Conservation (phyloP, 805 yeast genomes). For the Kodamaea sagamina region DNA sequence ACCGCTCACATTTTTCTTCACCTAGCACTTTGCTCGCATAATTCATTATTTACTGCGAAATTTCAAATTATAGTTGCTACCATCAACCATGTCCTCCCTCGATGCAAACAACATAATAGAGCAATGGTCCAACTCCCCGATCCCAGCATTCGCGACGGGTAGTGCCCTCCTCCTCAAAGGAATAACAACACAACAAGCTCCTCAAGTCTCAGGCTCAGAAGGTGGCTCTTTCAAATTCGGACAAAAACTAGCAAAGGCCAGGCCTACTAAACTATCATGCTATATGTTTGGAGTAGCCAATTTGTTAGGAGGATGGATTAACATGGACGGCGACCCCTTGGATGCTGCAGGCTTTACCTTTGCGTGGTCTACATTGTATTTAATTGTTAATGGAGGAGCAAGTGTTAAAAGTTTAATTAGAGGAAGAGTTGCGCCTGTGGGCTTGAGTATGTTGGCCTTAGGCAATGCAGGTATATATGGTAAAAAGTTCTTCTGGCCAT, state of each 20-base stretch:
- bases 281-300: slow-evolving; percentile 61
- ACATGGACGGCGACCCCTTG: slow-evolving; percentile 70
- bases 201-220: slow-evolving; percentile 14
- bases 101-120: neutral
- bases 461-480: slow-evolving; percentile 71
- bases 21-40: too few species aligned
- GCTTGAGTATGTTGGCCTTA: slow-evolving; percentile 57
- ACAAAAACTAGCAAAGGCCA: slow-evolving; percentile 19
- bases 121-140: slow-evolving; percentile 14
- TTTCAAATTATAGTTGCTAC: slow-evolving; percentile 3
- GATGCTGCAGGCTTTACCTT: slow-evolving; percentile 79
- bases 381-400: slow-evolving; percentile 67
- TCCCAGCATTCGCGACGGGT: slow-evolving; percentile 17
- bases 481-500: slow-evolving; percentile 58
- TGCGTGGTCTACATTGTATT: slow-evolving; percentile 80
- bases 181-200: slow-evolving; percentile 8
- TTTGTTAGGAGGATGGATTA: slow-evolving; percentile 71
- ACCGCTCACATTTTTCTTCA: too few species aligned
- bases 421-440: slow-evolving; percentile 63
- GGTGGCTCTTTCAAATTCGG: slow-evolving; percentile 25
- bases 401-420: slow-evolving; percentile 53
- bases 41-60: neutral
- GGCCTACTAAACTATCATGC: slow-evolving; percentile 46
- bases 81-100: neutral
- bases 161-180: slow-evolving; percentile 16